Evolutionary conservation across 2,329 filamentous ascomycete genomes (phyloP), one percentile per base, ranked within the genome.

Genomic region (Aspergillus awamori): DNA sequence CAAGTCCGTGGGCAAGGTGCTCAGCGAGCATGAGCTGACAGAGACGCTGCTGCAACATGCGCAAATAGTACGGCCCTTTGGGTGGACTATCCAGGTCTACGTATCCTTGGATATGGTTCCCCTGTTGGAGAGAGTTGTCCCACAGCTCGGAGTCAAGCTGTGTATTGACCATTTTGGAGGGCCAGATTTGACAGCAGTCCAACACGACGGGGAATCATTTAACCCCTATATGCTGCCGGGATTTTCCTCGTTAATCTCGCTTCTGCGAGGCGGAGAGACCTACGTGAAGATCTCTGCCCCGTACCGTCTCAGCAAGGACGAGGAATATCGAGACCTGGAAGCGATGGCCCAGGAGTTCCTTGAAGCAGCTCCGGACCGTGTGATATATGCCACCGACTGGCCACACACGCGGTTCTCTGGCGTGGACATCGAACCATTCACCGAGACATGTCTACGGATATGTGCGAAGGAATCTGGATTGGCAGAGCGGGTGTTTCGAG

Each of bases 341-440:
- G 77, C 78, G 2, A 72, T 88, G 41, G 81, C 79, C 8, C 74
- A 70, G 13, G 82, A 86, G 65, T 72, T 87, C 7, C 65, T 87
- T 36, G 70, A 71, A 3, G 71, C 79, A 4, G 81, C 78, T 10
- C 77, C 77, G 2, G 72, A 79, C 22, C 76, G 80, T 15, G 76
- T 86, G 8, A 80, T 88, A 0, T 88, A 86, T 70, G 85, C 84
- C 1, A 86, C 84, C 0, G 86, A 88, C 67, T 88, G 86, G 86
- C 86, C 86, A 20, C 86, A 88, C 70, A 89, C 87, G 3, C 77
- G 86, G 11, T 88, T 84, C 61, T 83, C 86, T 22, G 82, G 81
- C 2, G 65, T 86, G 2, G 82, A 88, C 67, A 83, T 87, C 22
- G 76, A 71, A 51, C 82, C 82, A 0, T 88, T 84, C 69, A 79